phyloP scores from a whole-genome alignment of 805 yeast species.

The Ogataea naganishii region DNA sequence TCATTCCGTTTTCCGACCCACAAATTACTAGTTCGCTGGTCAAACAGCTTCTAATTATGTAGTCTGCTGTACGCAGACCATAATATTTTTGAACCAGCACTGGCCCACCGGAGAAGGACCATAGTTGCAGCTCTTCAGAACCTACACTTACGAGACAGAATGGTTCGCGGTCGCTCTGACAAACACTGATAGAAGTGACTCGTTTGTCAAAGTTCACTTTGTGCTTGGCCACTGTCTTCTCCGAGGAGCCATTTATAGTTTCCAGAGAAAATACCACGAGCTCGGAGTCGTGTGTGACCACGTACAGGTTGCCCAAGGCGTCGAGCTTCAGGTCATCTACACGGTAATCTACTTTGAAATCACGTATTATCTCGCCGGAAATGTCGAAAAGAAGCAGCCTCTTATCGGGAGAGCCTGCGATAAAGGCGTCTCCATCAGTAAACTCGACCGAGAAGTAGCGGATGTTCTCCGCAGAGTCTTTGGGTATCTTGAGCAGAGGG shows the following conservation, averaged over 20 bases:
- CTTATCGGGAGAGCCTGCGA: constrained; percentile 73
- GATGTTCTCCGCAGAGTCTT: no score
- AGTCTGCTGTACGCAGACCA: constrained; percentile 66
- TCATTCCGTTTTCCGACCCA: constrained; percentile 76
- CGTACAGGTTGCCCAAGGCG: constrained; percentile 53
- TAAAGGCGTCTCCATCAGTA: constrained; percentile 34
- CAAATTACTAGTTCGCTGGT: constrained; percentile 70
- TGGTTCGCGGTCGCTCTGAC: constrained; percentile 39
- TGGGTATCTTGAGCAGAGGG: no score
- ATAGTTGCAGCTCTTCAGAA: constrained; percentile 71
- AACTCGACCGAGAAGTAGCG: no score
- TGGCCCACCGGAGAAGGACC: constrained; percentile 56
- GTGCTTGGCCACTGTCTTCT: no score
- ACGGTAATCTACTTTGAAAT: constrained; percentile 27
- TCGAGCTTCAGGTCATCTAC: constrained; percentile 65
- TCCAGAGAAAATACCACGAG: constrained; percentile 50
- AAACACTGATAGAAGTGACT: constrained; percentile 56
- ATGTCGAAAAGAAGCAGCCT: constrained; percentile 42
- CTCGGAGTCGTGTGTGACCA: constrained; percentile 55
- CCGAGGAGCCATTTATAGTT: constrained; percentile 25
- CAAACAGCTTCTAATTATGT: constrained; percentile 67
- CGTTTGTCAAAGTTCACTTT: constrained; percentile 42
- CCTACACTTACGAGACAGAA: constrained; percentile 54
- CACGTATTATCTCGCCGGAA: constrained; percentile 16
- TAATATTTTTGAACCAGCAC: constrained; percentile 48